phyloP scores from a whole-genome alignment of 1,284 basidiomycete species.

The Polyporus tsugae region DNA sequence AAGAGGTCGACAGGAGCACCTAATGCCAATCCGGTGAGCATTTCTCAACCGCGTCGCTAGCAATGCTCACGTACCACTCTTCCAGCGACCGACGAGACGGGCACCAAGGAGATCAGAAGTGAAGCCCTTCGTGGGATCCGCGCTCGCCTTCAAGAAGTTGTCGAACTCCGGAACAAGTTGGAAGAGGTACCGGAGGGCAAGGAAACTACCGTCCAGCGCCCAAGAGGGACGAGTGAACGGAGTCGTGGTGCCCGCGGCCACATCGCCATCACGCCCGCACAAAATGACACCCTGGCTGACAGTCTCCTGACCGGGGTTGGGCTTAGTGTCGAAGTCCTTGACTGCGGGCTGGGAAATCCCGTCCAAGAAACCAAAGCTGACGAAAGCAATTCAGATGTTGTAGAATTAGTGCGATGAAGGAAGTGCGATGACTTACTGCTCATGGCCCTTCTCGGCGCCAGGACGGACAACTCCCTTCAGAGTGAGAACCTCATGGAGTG shows the following conservation, averaged over 20 bases:
- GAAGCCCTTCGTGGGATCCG: constrained; percentile 47
- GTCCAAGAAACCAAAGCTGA: constrained; percentile 50
- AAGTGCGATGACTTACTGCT: constrained; percentile 36
- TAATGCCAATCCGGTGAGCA: constrained; percentile 3
- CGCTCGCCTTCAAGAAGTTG: constrained; percentile 54
- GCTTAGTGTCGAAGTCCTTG: constrained; percentile 42
- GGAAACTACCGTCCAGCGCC: constrained; percentile 61
- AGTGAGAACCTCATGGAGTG: constrained; percentile 42
- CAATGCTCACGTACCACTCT: constrained; percentile 54
- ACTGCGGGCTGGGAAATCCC: constrained; percentile 52
- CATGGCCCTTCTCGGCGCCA: constrained; percentile 45
- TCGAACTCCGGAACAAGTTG: constrained; percentile 65
- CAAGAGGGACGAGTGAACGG: constrained; percentile 50
- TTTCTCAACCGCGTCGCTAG: neutral
- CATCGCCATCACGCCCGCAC: constrained; percentile 43
- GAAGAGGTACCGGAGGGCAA: constrained; percentile 62
- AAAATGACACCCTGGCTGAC: constrained; percentile 46
- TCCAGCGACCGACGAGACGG: constrained; percentile 64
- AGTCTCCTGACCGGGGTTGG: constrained; percentile 45
- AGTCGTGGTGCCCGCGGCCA: constrained; percentile 25
- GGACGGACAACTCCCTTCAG: constrained; percentile 45
- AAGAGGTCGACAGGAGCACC: constrained; percentile 48
- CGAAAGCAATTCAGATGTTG: neutral
- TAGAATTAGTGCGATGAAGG: neutral
- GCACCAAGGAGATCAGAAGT: constrained; percentile 55